A percentile compares a stretch with the other conserved stretches of the same genome.
Conservation (phyloP, 2,329 filamentous ascomycete species). For the Penicillium sumatraense region DNA sequence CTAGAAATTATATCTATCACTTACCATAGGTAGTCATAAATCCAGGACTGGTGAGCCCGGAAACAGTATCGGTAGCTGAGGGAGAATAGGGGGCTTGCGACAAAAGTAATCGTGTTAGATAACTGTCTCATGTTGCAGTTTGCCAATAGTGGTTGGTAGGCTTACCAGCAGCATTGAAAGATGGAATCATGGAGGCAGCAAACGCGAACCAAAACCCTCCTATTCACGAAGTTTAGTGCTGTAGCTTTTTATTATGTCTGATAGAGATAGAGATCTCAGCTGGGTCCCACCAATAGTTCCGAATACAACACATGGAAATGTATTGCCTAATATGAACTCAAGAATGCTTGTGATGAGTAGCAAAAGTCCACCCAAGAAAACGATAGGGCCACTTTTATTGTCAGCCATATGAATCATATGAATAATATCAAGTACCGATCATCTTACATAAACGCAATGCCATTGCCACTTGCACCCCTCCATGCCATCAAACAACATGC, state of each 20-base stretch:
- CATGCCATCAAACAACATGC: conserved; percentile 34
- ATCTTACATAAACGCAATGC: conserved; percentile 30
- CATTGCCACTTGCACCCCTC: conserved; percentile 30
- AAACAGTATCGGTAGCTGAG: conserved; percentile 27
- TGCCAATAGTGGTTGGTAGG: conserved; percentile 17
- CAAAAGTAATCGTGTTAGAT: no score
- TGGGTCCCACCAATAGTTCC: conserved; percentile 49
- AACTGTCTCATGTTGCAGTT: no score
- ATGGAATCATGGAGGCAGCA: conserved; percentile 59
- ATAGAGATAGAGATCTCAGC: not conserved
- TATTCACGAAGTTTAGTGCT: conserved; percentile 8
- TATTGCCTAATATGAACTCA: conserved; percentile 64
- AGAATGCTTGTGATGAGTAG: conserved; percentile 58
- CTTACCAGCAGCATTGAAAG: conserved; percentile 55
- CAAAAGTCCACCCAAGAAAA: conserved; percentile 60
- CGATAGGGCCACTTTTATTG: conserved; percentile 49
- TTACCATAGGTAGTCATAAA: conserved; percentile 33
- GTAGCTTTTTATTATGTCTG: no score
- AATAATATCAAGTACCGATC: no score
- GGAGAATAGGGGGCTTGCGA: conserved; percentile 35
- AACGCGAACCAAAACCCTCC: conserved; percentile 61
- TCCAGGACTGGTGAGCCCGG: conserved; percentile 25
- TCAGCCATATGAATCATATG: not conserved
- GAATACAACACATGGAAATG: conserved; percentile 64
- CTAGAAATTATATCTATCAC: not conserved